Base-by-base conservation (phyloP, 805 yeast species). In the Yarrowia hollandica region DNA sequence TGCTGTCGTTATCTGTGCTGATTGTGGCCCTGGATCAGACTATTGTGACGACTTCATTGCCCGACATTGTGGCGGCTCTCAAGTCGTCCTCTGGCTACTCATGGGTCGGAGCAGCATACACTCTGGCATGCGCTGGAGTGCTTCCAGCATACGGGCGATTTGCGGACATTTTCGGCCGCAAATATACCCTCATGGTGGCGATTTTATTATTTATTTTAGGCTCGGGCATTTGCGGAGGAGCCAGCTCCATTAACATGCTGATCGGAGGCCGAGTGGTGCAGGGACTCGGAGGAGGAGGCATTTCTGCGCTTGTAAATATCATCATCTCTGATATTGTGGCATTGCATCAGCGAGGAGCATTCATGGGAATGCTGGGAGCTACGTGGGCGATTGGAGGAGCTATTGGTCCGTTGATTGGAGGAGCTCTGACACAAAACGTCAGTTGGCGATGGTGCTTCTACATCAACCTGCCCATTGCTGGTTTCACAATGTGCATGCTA, bases 231-330 rank as follows among this genome's bases (percentile, higher is more conserved):
- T 72, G 77, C 52, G 90, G 84, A 0, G 63, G 63, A 19, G 48
- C 62, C 35, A 55, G 21, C 23, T 52, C 39, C 19, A 84, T 85
- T 82, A 73, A 77, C 63, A 79, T 80, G 79, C 71, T 85, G 39
- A 84, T 85, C 61, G 88, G 81, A 3, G 89, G 87, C 0, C 73
- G 90, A 67, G 83, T 81, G 8, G 70, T 85, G 12, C 82, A 82
- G 59, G 90, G 90, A 54, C 66, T 82, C 31, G 90, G 90, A n/a
- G 88, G 84, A 12, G 83, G 86, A 34, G 85, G 85, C 22, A 76
- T 84, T 34, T 83, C 80, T 63, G 72, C 82, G 0, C 71, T 82
- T 69, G 77, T 76, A 7, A 73, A 78, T 60, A 79, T 83, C 28
- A 81, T 85, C 30, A 74, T 78, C 10, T 74, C 84, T 2, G 86